phyloP scores from a whole-genome alignment of 495 filamentous ascomycete genomes.

The Penicillium cataractarum region DNA sequence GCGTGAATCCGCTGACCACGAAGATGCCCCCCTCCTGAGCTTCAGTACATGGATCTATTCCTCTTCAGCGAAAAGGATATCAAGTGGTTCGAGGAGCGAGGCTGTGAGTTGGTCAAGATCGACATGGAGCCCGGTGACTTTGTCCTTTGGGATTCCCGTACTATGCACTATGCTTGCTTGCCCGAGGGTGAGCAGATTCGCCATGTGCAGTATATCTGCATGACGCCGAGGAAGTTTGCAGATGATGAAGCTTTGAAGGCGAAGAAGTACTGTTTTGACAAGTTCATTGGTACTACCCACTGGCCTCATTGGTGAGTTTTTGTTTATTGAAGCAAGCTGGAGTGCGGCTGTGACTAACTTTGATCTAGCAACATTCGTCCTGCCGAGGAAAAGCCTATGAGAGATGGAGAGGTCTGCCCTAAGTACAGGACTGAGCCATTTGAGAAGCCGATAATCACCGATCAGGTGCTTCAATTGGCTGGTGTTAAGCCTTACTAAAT shows the following conservation, averaged over 20 bases:
- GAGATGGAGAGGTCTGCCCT: slow-evolving; percentile 21
- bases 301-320: slow-evolving; percentile 29
- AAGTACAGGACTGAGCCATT: slow-evolving; percentile 14
- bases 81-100: slow-evolving; percentile 43
- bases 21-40: slow-evolving; percentile 34
- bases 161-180: slow-evolving; percentile 44
- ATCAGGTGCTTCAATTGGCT: slow-evolving; percentile 29
- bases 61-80: slow-evolving; percentile 40
- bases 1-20: slow-evolving; percentile 32
- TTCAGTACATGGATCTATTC: slow-evolving; percentile 41
- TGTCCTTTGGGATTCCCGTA: slow-evolving; percentile 46
- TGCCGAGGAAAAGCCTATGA: slow-evolving; percentile 36
- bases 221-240: slow-evolving; percentile 34
- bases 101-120: slow-evolving; percentile 45
- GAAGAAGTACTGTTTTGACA: slow-evolving; percentile 35
- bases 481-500: slow-evolving; percentile 32
- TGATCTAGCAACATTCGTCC: slow-evolving; percentile 28
- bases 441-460: slow-evolving; percentile 32
- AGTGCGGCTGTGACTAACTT: background rate
- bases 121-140: slow-evolving; percentile 44
- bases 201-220: slow-evolving; percentile 38
- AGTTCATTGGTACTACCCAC: slow-evolving; percentile 35
- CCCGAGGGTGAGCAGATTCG: slow-evolving; percentile 44
- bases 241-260: slow-evolving; percentile 24
- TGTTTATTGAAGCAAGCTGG: background rate